Base-by-base conservation (phyloP, 2,329 filamentous ascomycete species). In the Clathrospora elynae region DNA sequence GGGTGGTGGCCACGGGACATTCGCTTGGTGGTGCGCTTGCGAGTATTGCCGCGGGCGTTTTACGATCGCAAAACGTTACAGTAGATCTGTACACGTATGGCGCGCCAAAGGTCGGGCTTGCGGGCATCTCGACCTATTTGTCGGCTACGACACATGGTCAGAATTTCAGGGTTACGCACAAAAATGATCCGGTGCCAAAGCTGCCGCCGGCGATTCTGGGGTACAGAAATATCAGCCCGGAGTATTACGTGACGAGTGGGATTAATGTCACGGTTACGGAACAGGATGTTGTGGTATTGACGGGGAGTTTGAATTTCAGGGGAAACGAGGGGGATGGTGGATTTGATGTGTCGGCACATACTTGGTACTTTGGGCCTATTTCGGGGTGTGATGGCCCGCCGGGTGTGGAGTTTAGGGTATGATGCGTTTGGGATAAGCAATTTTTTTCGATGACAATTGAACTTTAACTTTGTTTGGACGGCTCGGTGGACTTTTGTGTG, bases 21-120 rank as follows among this genome's bases (percentile, higher is more conserved):
- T 86, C 82, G 7, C 79, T 89, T 3, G 86, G 86, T 33, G 86
- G 75, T 17, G 84, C 84, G 5, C 72, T 88, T 2, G 82, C 79
- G 25, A 81, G 78, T 5, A 64, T 89, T 4, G 84, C 76, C 0
- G 80, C 76, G 0, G 80, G 77, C 1, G 75, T 80, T 53, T 69
- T 87, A 13, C 78, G 83, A 32, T 64, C 65, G 5, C 59, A 63
- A 7, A 81, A 78, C 28, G 68, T 71, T 45, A 51, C 68, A 2
- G 66, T 74, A 35, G 82, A 85, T 54, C 57, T 87, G 29, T 87
- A 84, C 74, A 84, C 80, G 1, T 89, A 79, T 70, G 86, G 86
- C 48, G 76, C 80, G 12, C 86, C 86, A 2, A 83, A 84, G 31
- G 75, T 84, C 12, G 86, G 84, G 46, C 84, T 86, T 66, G 58